Evolutionary conservation across 257 asterid genomes (phyloP).

Genomic region (Paulownia fortunei): DNA sequence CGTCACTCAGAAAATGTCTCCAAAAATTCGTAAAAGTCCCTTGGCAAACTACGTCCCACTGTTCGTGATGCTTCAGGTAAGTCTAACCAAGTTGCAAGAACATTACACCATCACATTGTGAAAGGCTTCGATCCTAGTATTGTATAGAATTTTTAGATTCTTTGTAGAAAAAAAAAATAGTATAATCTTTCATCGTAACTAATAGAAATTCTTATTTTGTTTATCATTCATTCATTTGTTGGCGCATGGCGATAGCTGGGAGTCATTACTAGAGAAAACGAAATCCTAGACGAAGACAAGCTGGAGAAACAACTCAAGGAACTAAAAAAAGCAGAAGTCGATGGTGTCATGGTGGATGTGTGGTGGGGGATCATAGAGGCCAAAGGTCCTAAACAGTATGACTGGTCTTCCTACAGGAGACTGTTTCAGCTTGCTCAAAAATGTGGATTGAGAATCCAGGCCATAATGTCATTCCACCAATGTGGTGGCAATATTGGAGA

Average conservation of each 20-base stretch:
- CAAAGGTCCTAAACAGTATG: constrained; percentile 60
- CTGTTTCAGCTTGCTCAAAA: constrained; percentile 58
- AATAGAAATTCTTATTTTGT: not conserved
- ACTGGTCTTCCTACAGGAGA: constrained; percentile 72
- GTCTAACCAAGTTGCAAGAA: not conserved
- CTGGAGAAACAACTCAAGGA: constrained; percentile 64
- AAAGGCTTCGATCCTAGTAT: no score
- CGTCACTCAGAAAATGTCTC: constrained; percentile 37
- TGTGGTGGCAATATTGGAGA: constrained; percentile 92
- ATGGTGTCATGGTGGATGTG: constrained; percentile 92
- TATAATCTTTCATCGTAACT: not conserved
- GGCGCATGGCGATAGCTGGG: constrained; percentile 49
- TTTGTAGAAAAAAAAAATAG: no score
- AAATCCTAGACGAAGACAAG: constrained; percentile 48
- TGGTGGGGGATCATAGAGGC: constrained; percentile 91
- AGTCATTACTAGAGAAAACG: constrained; percentile 60
- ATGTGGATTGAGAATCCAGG: constrained; percentile 68
- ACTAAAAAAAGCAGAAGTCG: constrained; percentile 64
- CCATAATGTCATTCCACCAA: constrained; percentile 92
- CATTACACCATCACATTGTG: not conserved
- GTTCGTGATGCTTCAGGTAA: constrained; percentile 79
- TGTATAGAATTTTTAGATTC: no score
- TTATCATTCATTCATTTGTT: not conserved
- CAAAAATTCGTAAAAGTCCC: constrained; percentile 17
- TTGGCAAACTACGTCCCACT: constrained; percentile 68